Evolutionary conservation across 805 yeast species (phyloP), one percentile per base, ranked within the genome.

Genomic region (Kodamaea lidongshanica): DNA sequence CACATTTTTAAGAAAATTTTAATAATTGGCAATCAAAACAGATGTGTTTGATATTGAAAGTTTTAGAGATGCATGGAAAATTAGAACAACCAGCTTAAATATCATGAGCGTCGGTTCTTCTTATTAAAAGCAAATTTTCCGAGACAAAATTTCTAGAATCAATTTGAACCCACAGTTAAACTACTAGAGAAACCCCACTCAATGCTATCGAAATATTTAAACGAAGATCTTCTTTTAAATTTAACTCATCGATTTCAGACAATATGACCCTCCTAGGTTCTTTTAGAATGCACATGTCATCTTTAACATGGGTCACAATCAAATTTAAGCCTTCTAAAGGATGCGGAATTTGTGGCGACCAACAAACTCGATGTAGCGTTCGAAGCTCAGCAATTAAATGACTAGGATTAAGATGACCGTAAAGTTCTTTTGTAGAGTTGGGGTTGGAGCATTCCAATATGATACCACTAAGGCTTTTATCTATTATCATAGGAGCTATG

Each of bases 351-450:
- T n/a, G 21, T 19, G 8, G 10, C 8, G 10, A 8, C 21, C 21
- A n/a, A 8, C n/a, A 8, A 19, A 19, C 19, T 20, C n/a, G n/a
- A 8, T 13, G 10, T 63, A 45, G 16, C 34, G 38, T 10, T 29
- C 27, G 15, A n/a, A 88, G 56, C 45, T 85, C 95, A 5, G 56
- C 46, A 8, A 82, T 65, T 16, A 87, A 52, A 41, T 70, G 68
- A 2, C 52, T 43, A 4, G 96, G 94, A 8, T 81, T 77, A 54
- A 87, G 48, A 55, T 87, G 96, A 2, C 96, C 96, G 50, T 74
- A 87, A 15, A 85, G 46, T 5, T 65, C 64, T 1, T 65, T 45
- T 19, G 32, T 32, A 1, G 42, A 27, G 29, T 47, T 51, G 11
- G 39, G 29, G 5, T 74, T 70, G 1, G 95, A 83, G 48, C 96